Conservation (phyloP, 2,329 filamentous ascomycete genomes). For the Ploettnerulaceae sp. region DNA sequence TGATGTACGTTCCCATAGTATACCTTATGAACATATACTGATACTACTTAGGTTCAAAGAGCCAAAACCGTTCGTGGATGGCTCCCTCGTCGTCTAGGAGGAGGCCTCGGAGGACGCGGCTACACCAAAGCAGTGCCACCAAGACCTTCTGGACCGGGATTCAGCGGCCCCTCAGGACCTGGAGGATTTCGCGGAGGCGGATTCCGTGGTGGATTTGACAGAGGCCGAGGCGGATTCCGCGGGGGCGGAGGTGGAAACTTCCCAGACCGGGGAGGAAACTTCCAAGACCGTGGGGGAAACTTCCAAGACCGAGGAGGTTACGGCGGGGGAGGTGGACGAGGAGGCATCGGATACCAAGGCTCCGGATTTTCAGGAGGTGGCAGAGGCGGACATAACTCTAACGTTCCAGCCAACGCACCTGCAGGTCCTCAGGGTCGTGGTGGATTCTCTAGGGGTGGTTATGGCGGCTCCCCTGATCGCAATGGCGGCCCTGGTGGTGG, state of each 20-base stretch:
- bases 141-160: slow-evolving; percentile 62
- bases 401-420: slow-evolving; percentile 55
- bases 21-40: neutral
- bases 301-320: slow-evolving; percentile 33
- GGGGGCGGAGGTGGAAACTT: slow-evolving; percentile 34
- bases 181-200: slow-evolving; percentile 45
- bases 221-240: slow-evolving; percentile 42
- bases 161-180: slow-evolving; percentile 48
- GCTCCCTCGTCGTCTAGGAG: slow-evolving; percentile 86
- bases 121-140: slow-evolving; percentile 80
- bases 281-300: slow-evolving; percentile 33
- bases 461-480: slow-evolving; percentile 32
- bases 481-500: slow-evolving; percentile 36
- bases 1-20: slow-evolving; percentile 47
- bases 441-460: slow-evolving; percentile 38
- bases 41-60: slow-evolving; percentile 58
- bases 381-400: slow-evolving; percentile 31
- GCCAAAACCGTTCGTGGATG: slow-evolving; percentile 91
- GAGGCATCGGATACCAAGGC: slow-evolving; percentile 33
- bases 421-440: slow-evolving; percentile 54
- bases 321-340: slow-evolving; percentile 33
- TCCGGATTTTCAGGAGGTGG: slow-evolving; percentile 30
- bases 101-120: slow-evolving; percentile 84
- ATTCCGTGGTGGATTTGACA: slow-evolving; percentile 36
- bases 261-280: slow-evolving; percentile 31